Base-by-base conservation (phyloP, 73 alveolate genomes). In the Paramecium sonneborni region DNA sequence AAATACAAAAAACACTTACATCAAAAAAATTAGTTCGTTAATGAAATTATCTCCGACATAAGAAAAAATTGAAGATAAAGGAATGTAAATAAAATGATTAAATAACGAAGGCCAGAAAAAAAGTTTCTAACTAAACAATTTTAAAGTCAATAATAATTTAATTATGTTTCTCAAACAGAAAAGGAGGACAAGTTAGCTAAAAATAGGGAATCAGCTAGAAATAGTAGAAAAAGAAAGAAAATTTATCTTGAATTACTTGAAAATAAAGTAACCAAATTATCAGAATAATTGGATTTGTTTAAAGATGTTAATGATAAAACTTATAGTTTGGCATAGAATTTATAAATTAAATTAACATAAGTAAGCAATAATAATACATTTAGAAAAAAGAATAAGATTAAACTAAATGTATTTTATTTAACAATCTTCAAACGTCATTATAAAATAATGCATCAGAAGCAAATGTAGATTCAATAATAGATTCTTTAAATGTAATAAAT, bases 161-260 rank as follows among this genome's bases (percentile, higher is more conserved):
- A 21, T 28, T 72, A 21, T n/a, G 24, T 76, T 34, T 62, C 84
- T 32, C 26, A 62, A 30, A 38, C 62, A 58, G 94, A 88, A 24
- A 88, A 88, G 69, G 85, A 88, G 41, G 90, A 79, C 32, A 88
- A 88, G 72, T 85, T 95, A 35, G 98, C 93, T 52, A 95, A 94
- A 72, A 95, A 95, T 87, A 91, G 96, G 52, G 96, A 93, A 44
- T 93, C 96, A 9, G 98, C 98, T 12, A 93, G 98, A 86, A 95
- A 95, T 72, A 76, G 95, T n/a, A 58, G 98, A 85, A 95, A 92
- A 88, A 85, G 98, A 57, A 95, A 95, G 95, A 95, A 95, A 92
- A 93, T 93, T 28, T 95, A 95, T 62, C 69, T 95, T 0, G 93
- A 55, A 44, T 52, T 93, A 26, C 82, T 95, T 48, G 98, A 95